A percentile compares a stretch with the other conserved stretches of the same genome.
Conservation (phyloP, 495 filamentous ascomycete genomes). For the Penicillium riverlandense region DNA sequence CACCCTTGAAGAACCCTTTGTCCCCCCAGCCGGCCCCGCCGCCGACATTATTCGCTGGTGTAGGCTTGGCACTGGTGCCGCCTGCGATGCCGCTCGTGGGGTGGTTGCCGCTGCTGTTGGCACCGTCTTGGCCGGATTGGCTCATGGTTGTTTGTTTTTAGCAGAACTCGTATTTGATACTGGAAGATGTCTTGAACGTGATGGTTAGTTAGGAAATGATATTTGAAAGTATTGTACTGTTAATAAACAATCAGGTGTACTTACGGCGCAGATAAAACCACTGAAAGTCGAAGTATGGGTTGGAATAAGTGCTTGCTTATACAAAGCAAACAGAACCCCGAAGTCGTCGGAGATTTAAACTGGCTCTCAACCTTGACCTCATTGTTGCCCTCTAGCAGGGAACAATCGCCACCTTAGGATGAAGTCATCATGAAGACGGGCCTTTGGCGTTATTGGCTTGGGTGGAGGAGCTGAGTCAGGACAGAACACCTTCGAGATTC, state of each 20-base stretch:
- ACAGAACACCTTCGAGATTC: too few species aligned
- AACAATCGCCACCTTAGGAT: background rate
- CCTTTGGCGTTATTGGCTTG: background rate
- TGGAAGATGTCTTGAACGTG: too few species aligned
- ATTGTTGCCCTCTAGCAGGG: background rate
- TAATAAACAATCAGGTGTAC: too few species aligned
- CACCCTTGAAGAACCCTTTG: constrained; percentile 12
- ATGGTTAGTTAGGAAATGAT: too few species aligned
- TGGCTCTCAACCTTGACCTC: background rate
- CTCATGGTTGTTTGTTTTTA: constrained; percentile 6
- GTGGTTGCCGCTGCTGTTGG: constrained; percentile 5
- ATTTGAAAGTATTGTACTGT: too few species aligned
- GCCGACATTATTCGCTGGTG: constrained; percentile 27
- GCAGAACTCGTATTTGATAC: too few species aligned
- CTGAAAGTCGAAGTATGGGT: too few species aligned
- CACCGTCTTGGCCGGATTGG: background rate
- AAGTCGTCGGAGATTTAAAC: too few species aligned
- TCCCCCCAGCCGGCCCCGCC: constrained; percentile 16
- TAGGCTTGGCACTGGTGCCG: constrained; percentile 21
- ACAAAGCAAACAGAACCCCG: too few species aligned
- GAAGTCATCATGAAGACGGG: constrained; percentile 16
- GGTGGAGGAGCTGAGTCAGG: background rate
- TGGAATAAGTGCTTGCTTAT: too few species aligned
- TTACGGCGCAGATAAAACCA: too few species aligned
- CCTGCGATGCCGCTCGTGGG: constrained; percentile 13